Percentiles rank a stretch among this genome's conserved stretches.
These are phyloP conservation scores for Claviceps sp. DNA, from an alignment of 2,329 filamentous ascomycete species.

Conservation along the genomic window DNA sequence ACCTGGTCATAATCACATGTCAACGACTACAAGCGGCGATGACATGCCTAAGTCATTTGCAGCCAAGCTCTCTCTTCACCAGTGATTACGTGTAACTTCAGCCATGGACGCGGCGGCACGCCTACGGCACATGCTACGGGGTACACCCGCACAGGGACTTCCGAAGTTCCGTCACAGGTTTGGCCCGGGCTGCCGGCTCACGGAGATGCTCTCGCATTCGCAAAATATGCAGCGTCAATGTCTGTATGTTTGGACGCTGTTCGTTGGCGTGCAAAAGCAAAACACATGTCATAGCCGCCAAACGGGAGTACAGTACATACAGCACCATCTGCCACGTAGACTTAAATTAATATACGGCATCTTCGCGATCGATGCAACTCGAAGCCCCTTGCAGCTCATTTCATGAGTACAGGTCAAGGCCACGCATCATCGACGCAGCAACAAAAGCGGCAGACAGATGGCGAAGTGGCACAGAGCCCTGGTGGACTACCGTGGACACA, in stretches of 20 bases:
- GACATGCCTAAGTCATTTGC: background rate
- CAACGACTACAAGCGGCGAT: too few relatives aligned
- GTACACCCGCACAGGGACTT: background rate
- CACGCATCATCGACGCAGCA: too few relatives aligned
- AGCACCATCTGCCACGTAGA: background rate
- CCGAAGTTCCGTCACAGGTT: background rate
- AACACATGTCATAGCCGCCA: background rate
- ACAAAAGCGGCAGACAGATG: too few relatives aligned
- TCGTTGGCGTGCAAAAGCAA: background rate
- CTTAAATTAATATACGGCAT: background rate
- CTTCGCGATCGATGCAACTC: background rate
- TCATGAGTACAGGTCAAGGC: too few relatives aligned
- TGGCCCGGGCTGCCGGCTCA: background rate
- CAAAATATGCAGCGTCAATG: background rate
- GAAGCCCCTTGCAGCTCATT: background rate
- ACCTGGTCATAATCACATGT: too few relatives aligned
- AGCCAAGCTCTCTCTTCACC: background rate
- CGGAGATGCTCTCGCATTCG: background rate
- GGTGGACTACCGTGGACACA: background rate
- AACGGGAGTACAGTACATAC: background rate
- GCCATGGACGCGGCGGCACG: background rate
- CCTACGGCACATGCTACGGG: background rate
- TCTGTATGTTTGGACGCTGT: background rate
- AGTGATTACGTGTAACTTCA: background rate
- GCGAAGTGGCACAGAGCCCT: too few relatives aligned